phyloP scores from a whole-genome alignment of 495 filamentous ascomycete species.

The Hypoxylon intermedium region DNA sequence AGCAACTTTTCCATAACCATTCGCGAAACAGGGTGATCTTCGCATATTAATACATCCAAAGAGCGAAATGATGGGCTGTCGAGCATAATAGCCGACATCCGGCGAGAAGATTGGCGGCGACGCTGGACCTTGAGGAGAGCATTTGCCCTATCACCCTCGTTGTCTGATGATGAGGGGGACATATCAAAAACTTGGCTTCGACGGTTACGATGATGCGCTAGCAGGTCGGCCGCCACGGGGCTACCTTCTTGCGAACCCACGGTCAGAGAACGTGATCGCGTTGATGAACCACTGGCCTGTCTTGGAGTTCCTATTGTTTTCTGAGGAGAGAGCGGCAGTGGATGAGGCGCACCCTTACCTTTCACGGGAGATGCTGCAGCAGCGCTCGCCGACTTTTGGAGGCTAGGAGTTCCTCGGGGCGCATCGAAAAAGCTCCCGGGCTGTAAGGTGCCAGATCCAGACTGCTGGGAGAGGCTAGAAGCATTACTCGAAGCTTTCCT shows the following conservation, averaged over 20 bases:
- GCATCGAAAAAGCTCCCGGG: slow-evolving; percentile 77
- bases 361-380: slow-evolving; percentile 81
- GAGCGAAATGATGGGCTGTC: slow-evolving; percentile 87
- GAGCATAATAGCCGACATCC: slow-evolving; percentile 86
- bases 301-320: slow-evolving; percentile 57
- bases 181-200: slow-evolving; percentile 94
- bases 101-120: slow-evolving; percentile 86
- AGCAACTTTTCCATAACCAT: slow-evolving; percentile 96
- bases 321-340: slow-evolving; percentile 58
- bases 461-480: slow-evolving; percentile 81
- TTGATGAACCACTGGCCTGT: slow-evolving; percentile 54
- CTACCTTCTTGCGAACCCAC: slow-evolving; percentile 94
- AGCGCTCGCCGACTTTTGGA: slow-evolving; percentile 65
- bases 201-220: slow-evolving; percentile 83
- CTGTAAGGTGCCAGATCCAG: slow-evolving; percentile 68
- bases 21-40: slow-evolving; percentile 96
- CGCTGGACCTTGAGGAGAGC: slow-evolving; percentile 92
- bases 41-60: slow-evolving; percentile 92
- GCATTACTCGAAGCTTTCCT: slow-evolving; percentile 83
- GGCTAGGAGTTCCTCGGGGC: slow-evolving; percentile 63
- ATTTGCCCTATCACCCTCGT: slow-evolving; percentile 89
- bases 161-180: slow-evolving; percentile 96
- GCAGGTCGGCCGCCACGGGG: slow-evolving; percentile 67
- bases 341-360: slow-evolving; percentile 62
- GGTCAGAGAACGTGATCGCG: slow-evolving; percentile 84